Base-by-base conservation (phyloP, 1,139 yeast species). In the Ogataea hybrid region DNA sequence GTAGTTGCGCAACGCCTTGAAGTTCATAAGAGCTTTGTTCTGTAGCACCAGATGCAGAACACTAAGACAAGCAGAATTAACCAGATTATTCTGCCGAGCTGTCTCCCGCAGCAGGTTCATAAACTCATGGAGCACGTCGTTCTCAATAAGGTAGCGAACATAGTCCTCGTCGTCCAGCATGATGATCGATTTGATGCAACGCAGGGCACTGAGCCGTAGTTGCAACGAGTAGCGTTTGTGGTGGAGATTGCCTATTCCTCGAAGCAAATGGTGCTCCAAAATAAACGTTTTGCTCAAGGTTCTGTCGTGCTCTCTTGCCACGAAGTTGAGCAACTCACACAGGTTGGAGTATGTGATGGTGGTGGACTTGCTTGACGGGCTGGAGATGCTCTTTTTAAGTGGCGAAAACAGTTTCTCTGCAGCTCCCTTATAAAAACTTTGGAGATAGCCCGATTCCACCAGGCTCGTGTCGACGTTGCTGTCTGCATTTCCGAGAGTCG, bases 51-150 rank as follows among this genome's bases (percentile, higher is more conserved):
- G 62, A 50, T 79, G 84, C 40, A 88, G 65, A 31, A 90, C 68
- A 54, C 85, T 92, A 41, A 89, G 68, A 51, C 94, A 77, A 3
- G 94, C 74, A 0, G 96, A 87, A 56, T 80, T 85, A 2, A 86
- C 74, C 47, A 90, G 67, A 56, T 81, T 84, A 57, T 84, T 80
- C 34, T 67, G 65, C 29, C 70, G 65, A 16, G 74, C 69, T 15
- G 78, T 74, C n/a, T 68, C 71, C 16, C 66, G 65, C 47, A 86
- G 69, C 43, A 79, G 67, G 1, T 61, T 60, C 49, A 85, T 73
- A 29, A 81, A 69, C 31, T 73, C 67, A 9, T 67, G 70, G 42
- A 84, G 68, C 3, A 84, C 62, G 42, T 78, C 70, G 42, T 77
- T 65, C n/a, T 75, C 66, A 17, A 84, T 70, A 39, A 89, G 70